Evolutionary conservation across 192 early-diverging fungal species (phyloP).

Genomic region (Helicostylum pulchrum): DNA sequence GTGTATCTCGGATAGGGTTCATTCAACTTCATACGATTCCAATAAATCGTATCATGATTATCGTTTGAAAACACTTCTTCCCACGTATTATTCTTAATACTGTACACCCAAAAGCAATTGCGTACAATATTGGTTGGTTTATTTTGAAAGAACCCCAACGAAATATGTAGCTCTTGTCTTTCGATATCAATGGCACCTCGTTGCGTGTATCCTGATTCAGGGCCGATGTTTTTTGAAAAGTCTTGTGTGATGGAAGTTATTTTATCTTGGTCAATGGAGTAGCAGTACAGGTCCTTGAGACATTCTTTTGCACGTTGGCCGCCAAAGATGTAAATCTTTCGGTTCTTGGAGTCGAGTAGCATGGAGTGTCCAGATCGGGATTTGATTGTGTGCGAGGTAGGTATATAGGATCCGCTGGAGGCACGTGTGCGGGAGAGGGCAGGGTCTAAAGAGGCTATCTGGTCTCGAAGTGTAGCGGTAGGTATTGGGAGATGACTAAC

Average conservation of each 20-base stretch:
- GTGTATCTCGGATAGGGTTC: conserved; percentile 87
- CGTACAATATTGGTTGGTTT: conserved; percentile 66
- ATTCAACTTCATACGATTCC: conserved; percentile 19
- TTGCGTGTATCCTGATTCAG: conserved; percentile 80
- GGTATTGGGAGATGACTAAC: background rate
- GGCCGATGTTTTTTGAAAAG: conserved; percentile 69
- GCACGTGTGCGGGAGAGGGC: background rate
- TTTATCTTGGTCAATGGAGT: conserved; percentile 76
- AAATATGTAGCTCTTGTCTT: conserved; percentile 81
- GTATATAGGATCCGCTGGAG: background rate
- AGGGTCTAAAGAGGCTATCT: background rate
- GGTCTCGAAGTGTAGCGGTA: background rate
- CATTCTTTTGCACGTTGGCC: conserved; percentile 83
- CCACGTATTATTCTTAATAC: conserved; percentile 51
- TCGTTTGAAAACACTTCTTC: conserved; percentile 70
- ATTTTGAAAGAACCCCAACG: conserved; percentile 61
- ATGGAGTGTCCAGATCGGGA: conserved; percentile 89
- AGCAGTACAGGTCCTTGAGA: conserved; percentile 79
- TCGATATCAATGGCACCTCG: conserved; percentile 75
- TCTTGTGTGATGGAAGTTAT: conserved; percentile 76
- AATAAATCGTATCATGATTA: conserved; percentile 17
- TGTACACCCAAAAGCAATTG: conserved; percentile 80
- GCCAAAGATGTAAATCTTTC: conserved; percentile 87
- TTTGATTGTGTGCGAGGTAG: conserved; percentile 48
- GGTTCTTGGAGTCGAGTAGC: conserved; percentile 70